Evolutionary conservation across 805 yeast species (phyloP), one percentile per base, ranked within the genome.

Genomic region (Kodamaea laetipori): DNA sequence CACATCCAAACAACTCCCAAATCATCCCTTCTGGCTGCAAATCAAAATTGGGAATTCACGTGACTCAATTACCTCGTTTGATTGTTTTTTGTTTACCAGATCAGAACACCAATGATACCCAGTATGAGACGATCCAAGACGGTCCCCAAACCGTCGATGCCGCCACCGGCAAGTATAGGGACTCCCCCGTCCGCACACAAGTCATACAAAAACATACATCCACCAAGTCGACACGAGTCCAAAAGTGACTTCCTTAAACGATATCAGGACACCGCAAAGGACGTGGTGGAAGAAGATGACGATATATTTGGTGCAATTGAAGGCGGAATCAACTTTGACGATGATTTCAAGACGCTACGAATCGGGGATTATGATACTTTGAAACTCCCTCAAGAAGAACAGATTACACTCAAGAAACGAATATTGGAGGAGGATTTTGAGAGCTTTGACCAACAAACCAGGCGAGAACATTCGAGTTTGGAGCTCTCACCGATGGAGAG

Each of bases 301-400:
- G 66, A 61, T 33, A 57, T 61, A 10, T 58, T 63, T 49, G 66
- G 63, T 9, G 50, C 56, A n/a, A 52, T 43, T 13, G 53, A 52
- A 39, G 60, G 52, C 4, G 50, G 46, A 12, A 44, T 50, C 30
- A 52, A 43, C 19, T 44, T 60, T 11, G 64, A 57, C 15, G 60
- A 57, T 23, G 64, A 60, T 15, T 62, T 61, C 50, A 54, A 56
- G 32, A 61, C 64, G 11, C 41, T 63, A 13, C 53, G 55, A 31
- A 41, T 56, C 8, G 46, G 41, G 15, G 47, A 49, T 11, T 8
- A 41, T 8, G 48, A 46, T n/a, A 46, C 49, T 6, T 28, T 49
- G 35, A 49, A 40, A 15, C 13, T 37, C 15, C 21, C 35, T 5
- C 26, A 35, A 13, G 38, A 24, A 3, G 27, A 21, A 23, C 28